phyloP scores from a whole-genome alignment of 202 grass and related monocot genomes.

The Cymbopogon flexuosus region DNA sequence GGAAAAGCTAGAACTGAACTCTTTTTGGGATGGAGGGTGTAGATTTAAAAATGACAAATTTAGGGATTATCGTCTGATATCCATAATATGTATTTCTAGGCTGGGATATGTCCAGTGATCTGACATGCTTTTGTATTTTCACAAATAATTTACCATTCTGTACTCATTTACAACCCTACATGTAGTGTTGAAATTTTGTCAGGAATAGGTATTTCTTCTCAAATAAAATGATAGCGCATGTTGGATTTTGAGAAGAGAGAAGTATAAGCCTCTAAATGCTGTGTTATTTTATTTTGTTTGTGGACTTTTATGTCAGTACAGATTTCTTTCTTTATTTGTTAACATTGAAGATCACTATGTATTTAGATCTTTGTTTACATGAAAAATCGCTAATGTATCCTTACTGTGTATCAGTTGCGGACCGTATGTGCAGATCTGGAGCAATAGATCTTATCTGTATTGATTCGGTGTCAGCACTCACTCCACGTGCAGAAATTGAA shows the following conservation, averaged over 20 bases:
- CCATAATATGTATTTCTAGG: background rate
- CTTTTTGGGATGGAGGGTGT: background rate
- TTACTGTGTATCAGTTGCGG: constrained; percentile 74
- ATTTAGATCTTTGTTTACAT: background rate
- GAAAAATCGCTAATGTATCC: constrained; percentile 19
- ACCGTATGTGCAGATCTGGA: constrained; percentile 97
- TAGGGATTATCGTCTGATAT: background rate
- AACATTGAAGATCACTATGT: background rate
- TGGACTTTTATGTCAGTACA: background rate
- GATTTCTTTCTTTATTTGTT: background rate
- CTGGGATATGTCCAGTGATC: background rate
- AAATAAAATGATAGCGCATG: background rate
- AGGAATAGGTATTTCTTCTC: background rate
- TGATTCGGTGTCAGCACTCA: constrained; percentile 98
- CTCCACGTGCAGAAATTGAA: constrained; percentile 95
- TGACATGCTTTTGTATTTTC: background rate
- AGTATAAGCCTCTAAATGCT: background rate
- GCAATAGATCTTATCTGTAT: constrained; percentile 96
- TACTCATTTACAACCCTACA: background rate
- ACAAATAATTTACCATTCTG: background rate
- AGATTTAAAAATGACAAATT: background rate
- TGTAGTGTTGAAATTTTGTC: background rate
- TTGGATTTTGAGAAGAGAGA: background rate
- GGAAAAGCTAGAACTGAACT: background rate
- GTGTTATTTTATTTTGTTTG: background rate